Percentiles rank a stretch among this genome's conserved stretches.
phyloP scores from a whole-genome alignment of 345 rosid genomes.

The Brassica juncea region DNA sequence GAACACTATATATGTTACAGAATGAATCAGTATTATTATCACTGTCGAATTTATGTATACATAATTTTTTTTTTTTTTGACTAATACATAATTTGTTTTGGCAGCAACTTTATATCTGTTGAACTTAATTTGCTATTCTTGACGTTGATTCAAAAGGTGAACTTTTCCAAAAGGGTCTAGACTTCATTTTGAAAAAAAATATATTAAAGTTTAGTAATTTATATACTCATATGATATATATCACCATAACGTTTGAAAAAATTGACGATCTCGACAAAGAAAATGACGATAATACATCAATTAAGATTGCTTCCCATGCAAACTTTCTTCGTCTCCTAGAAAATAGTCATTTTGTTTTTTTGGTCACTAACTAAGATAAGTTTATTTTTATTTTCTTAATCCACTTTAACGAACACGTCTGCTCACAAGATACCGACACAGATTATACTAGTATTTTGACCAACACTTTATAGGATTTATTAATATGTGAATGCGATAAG shows the following conservation, averaged over 20 bases:
- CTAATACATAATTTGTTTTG: not conserved
- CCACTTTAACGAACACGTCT: not conserved
- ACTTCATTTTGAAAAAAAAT: not conserved
- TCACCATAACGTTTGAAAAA: constrained; percentile 4
- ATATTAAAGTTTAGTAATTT: not conserved
- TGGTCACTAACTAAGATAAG: not conserved
- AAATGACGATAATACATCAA: constrained; percentile 5
- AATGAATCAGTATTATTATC: not conserved
- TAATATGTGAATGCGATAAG: not conserved
- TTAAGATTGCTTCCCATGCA: constrained; percentile 37
- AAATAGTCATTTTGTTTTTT: not conserved
- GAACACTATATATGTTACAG: not conserved
- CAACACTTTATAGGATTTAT: not conserved
- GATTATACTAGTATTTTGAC: constrained; percentile 10
- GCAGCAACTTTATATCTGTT: not conserved
- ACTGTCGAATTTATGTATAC: not conserved
- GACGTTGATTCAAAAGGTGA: not conserved
- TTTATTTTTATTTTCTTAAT: not conserved
- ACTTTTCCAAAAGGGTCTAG: not conserved
- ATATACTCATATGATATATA: constrained; percentile 14
- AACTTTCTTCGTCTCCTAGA: constrained; percentile 28
- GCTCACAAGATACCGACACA: constrained; percentile 11
- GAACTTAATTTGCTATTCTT: not conserved
- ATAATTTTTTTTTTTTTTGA: not conserved
- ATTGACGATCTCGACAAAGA: not conserved